phyloP scores from a whole-genome alignment of 1,284 basidiomycete genomes.

The Caloboletus firmus region DNA sequence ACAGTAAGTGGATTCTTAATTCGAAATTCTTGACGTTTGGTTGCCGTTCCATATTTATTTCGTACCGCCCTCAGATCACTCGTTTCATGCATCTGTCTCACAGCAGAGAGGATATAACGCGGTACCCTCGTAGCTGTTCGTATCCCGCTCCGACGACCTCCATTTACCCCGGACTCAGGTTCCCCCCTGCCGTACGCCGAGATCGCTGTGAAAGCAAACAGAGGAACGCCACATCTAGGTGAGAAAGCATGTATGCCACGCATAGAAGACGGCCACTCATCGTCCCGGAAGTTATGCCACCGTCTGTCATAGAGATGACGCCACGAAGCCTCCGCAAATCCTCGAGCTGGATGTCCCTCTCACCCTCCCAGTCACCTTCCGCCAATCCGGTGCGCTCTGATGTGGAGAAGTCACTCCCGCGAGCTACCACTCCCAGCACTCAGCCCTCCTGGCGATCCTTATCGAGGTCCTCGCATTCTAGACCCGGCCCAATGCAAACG shows the following conservation, averaged over 20 bases:
- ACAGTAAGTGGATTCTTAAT: not conserved
- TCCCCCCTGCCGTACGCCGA: not conserved
- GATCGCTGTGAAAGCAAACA: not conserved
- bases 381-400: not conserved
- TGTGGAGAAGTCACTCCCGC: not conserved
- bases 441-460: not conserved
- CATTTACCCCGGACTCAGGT: conserved; percentile 2
- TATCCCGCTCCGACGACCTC: not conserved
- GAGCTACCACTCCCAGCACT: not conserved
- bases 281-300: not conserved
- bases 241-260: not conserved
- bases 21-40: not conserved
- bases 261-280: conserved; percentile 2
- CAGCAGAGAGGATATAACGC: not conserved
- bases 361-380: not conserved
- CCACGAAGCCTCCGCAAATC: not conserved
- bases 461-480: not conserved
- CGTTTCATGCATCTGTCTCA: not conserved
- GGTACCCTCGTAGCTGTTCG: not conserved
- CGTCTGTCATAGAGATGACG: not conserved
- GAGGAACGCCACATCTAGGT: conserved; percentile 13
- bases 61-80: not conserved
- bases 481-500: not conserved
- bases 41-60: not conserved
- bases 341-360: not conserved